Evolutionary conservation across 495 filamentous ascomycete genomes (phyloP).

Genomic region (Neurospora sp.): DNA sequence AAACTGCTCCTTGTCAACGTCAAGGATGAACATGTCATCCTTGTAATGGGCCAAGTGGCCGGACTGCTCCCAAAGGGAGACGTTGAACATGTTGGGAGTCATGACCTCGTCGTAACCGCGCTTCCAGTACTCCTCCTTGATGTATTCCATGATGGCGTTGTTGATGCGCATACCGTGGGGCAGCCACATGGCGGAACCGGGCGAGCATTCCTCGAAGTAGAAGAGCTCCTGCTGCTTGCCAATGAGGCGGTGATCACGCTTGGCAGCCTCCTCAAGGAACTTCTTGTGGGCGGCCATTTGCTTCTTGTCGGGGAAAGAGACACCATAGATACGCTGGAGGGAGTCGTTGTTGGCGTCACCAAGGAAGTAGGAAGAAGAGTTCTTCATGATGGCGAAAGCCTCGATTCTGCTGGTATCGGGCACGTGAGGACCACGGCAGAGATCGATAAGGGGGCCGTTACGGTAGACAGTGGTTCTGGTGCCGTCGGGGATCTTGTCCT

Average conservation of each 20-base stretch:
- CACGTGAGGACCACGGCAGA: slow-evolving; percentile 63
- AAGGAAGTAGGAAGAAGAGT: slow-evolving; percentile 93
- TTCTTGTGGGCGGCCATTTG: slow-evolving; percentile 79
- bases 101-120: slow-evolving; percentile 92
- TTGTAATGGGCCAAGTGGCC: slow-evolving; percentile 95
- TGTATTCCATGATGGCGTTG: slow-evolving; percentile 71
- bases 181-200: slow-evolving; percentile 89
- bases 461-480: slow-evolving; percentile 90
- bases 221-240: slow-evolving; percentile 93
- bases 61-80: slow-evolving; percentile 81
- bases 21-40: slow-evolving; percentile 92
- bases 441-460: slow-evolving; percentile 43
- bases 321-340: slow-evolving; percentile 88
- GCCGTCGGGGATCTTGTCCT: slow-evolving; percentile 79
- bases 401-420: slow-evolving; percentile 88
- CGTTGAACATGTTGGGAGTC: slow-evolving; percentile 92
- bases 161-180: slow-evolving; percentile 87
- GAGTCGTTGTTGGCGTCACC: slow-evolving; percentile 89
- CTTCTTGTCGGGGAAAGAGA: slow-evolving; percentile 97
- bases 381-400: slow-evolving; percentile 83
- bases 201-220: slow-evolving; percentile 87
- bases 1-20: slow-evolving; percentile 80
- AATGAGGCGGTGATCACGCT: slow-evolving; percentile 84
- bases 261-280: slow-evolving; percentile 90
- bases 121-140: slow-evolving; percentile 82